phyloP scores from a whole-genome alignment of 805 yeast species.

The Kluyveromyces aestuarii region DNA sequence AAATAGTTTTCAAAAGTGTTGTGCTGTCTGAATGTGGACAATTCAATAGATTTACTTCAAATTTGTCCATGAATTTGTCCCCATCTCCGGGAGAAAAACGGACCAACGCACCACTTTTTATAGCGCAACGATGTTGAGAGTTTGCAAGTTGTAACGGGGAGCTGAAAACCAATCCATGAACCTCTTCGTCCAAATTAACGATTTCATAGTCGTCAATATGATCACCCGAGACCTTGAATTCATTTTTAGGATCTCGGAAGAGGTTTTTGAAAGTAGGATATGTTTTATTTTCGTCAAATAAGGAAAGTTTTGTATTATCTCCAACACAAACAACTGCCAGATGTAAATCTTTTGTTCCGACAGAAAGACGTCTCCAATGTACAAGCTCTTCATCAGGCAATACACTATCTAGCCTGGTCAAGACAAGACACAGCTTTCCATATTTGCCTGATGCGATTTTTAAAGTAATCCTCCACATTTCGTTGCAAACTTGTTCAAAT shows the following conservation, averaged over 20 bases:
- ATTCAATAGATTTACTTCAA: constrained; percentile 62
- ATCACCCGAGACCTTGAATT: background rate
- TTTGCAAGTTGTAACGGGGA: constrained; percentile 58
- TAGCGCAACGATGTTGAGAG: constrained; percentile 60
- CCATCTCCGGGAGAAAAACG: constrained; percentile 26
- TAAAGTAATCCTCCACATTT: constrained; percentile 54
- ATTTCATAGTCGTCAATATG: constrained; percentile 27
- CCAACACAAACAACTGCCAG: constrained; percentile 64
- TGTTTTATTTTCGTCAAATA: constrained; percentile 26
- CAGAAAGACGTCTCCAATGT: constrained; percentile 68
- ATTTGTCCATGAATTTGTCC: constrained; percentile 28
- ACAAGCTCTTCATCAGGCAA: constrained; percentile 75
- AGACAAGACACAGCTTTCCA: constrained; percentile 49
- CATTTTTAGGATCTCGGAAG: constrained; percentile 18
- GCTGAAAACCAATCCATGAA: constrained; percentile 50
- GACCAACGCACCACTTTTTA: constrained; percentile 60
- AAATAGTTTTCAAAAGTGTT: constrained; percentile 43
- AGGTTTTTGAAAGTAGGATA: constrained; percentile 28
- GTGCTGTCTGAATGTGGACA: constrained; percentile 62
- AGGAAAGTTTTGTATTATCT: constrained; percentile 40
- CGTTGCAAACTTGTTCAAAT: constrained; percentile 53
- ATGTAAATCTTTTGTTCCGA: constrained; percentile 45
- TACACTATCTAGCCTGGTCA: constrained; percentile 63
- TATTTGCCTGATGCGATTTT: constrained; percentile 34
- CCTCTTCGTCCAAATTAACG: constrained; percentile 41